Conservation (phyloP, 768 basidiomycete genomes). For the Termitomyces sp. region DNA sequence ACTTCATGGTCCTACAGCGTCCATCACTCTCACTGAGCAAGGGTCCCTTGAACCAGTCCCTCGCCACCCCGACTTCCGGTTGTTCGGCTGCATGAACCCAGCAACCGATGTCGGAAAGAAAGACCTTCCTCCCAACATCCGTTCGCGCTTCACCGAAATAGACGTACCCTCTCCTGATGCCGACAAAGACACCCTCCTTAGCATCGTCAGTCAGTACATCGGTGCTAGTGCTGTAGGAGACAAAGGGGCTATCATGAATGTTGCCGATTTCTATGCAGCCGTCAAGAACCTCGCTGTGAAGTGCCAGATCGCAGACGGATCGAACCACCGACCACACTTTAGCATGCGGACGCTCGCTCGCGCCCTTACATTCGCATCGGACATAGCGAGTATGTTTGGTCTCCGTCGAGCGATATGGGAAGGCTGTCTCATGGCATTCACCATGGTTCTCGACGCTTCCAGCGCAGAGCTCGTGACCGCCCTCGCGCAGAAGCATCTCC, state of each 20-base stretch:
- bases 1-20: constrained; percentile 79
- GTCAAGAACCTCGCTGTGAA: constrained; percentile 73
- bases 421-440: constrained; percentile 96
- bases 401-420: constrained; percentile 91
- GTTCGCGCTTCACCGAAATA: constrained; percentile 91
- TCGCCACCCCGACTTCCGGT: constrained; percentile 91
- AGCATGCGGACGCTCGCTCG: constrained; percentile 95
- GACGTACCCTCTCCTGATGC: constrained; percentile 94
- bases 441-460: constrained; percentile 81
- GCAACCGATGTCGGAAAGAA: constrained; percentile 99
- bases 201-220: constrained; percentile 87
- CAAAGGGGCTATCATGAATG: constrained; percentile 81
- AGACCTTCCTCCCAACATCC: constrained; percentile 88
- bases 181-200: constrained; percentile 84
- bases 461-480: constrained; percentile 64
- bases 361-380: constrained; percentile 85
- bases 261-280: constrained; percentile 85
- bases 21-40: constrained; percentile 90
- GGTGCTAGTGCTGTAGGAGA: constrained; percentile 81
- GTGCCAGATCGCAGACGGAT: constrained; percentile 86
- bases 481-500: constrained; percentile 74
- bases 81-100: constrained; percentile 99
- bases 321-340: constrained; percentile 91
- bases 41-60: constrained; percentile 87
- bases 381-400: constrained; percentile 72